phyloP scores from a whole-genome alignment of 176 grass and related monocot genomes.

The Alopecurus myosuroides region DNA sequence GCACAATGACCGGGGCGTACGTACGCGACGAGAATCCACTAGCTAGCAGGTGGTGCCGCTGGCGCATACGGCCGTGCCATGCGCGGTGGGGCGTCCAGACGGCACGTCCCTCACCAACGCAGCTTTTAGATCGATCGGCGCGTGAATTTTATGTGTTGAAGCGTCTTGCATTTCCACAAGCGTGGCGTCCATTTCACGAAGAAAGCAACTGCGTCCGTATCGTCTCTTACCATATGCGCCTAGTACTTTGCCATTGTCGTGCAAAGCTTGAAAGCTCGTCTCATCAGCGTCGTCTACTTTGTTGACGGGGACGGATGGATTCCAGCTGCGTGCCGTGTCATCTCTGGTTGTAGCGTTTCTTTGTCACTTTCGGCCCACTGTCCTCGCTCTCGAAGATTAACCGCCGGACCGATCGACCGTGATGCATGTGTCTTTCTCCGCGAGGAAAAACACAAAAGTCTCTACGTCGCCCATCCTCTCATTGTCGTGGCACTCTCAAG shows the following conservation, averaged over 20 bases:
- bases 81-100: not conserved
- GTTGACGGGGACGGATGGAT: not conserved
- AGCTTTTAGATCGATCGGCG: too few relatives aligned
- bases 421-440: not conserved
- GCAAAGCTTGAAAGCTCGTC: not conserved
- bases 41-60: not conserved
- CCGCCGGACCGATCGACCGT: not conserved
- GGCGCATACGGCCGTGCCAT: not conserved
- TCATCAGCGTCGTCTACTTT: not conserved
- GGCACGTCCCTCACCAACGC: too few relatives aligned
- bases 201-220: not conserved
- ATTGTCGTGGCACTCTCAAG: not conserved
- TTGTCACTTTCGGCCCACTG: not conserved
- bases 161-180: too few relatives aligned
- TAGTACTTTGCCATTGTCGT: not conserved
- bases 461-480: not conserved
- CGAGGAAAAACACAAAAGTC: not conserved
- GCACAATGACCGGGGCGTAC: not conserved
- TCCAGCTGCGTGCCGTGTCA: not conserved
- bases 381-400: not conserved
- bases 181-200: not conserved
- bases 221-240: not conserved
- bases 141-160: too few relatives aligned
- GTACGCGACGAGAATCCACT: not conserved
- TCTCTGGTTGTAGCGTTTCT: not conserved